These are phyloP conservation scores for Ustilago esculenta DNA, from an alignment of 1,284 basidiomycete genomes.

Conservation along the genomic window DNA sequence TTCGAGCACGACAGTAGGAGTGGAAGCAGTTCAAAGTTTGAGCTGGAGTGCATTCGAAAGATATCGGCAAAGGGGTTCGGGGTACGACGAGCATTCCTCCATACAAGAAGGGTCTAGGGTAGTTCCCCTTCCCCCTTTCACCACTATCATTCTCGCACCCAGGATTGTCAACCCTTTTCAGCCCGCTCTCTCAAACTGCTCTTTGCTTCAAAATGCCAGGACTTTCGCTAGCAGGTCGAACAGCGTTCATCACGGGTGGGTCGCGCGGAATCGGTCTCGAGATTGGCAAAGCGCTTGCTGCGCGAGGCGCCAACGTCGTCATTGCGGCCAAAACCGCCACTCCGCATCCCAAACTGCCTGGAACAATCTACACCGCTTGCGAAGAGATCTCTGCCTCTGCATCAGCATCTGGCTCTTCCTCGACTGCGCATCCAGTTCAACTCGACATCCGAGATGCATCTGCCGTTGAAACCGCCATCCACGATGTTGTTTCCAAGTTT, in stretches of 20 bases:
- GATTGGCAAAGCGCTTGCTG: constrained; percentile 52
- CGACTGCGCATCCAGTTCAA: constrained; percentile 56
- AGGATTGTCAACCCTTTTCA: too few relatives aligned
- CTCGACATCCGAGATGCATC: constrained; percentile 62
- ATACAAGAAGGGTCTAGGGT: too few relatives aligned
- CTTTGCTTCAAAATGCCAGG: constrained; percentile 1
- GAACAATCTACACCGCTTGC: constrained; percentile 65
- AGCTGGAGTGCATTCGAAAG: too few relatives aligned
- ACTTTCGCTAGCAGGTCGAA: constrained; percentile 23
- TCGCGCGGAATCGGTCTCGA: constrained; percentile 59
- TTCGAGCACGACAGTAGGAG: too few relatives aligned
- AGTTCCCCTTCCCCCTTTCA: too few relatives aligned
- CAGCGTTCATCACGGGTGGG: constrained; percentile 55
- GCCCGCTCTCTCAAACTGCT: too few relatives aligned
- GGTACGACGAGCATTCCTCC: too few relatives aligned
- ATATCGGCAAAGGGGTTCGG: too few relatives aligned
- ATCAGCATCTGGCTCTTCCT: constrained; percentile 7
- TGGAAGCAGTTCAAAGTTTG: too few relatives aligned
- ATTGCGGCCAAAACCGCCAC: constrained; percentile 55
- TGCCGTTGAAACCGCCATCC: constrained; percentile 57
- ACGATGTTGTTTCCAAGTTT: constrained; percentile 43
- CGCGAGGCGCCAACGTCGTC: constrained; percentile 56
- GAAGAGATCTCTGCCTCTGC: constrained; percentile 59
- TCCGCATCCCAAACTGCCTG: constrained; percentile 59
- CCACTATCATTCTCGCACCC: too few relatives aligned